phyloP scores from a whole-genome alignment of 352 stramenopile species.

The Elongisporangium undulatum region DNA sequence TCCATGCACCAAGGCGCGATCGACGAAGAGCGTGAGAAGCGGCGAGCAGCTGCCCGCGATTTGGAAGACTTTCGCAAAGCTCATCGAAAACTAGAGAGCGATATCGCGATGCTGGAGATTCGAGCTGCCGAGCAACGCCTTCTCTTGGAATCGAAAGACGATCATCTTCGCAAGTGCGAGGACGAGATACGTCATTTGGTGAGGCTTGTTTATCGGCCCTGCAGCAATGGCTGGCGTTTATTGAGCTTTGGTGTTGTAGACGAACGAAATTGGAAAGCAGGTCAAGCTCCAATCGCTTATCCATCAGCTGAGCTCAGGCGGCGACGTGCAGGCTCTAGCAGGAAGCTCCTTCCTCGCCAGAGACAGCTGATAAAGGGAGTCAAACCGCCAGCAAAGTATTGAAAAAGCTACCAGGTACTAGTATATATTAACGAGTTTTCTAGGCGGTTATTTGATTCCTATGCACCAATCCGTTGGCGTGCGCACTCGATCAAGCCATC shows the following conservation, averaged over 20 bases:
- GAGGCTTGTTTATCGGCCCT: too few species aligned
- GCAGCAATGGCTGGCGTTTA: not conserved
- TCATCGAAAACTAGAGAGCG: constrained; percentile 60
- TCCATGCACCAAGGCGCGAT: constrained; percentile 37
- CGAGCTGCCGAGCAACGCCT: constrained; percentile 55
- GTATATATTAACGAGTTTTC: constrained; percentile 19
- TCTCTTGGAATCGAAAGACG: constrained; percentile 52
- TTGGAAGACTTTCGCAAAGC: constrained; percentile 65
- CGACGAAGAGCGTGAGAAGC: constrained; percentile 63
- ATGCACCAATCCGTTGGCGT: not conserved
- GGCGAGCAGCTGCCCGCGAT: constrained; percentile 32
- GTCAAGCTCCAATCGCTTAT: constrained; percentile 80
- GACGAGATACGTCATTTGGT: constrained; percentile 70
- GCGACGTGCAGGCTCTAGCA: constrained; percentile 40
- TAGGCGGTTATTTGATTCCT: not conserved
- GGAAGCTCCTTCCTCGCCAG: constrained; percentile 45
- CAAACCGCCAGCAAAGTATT: constrained; percentile 4
- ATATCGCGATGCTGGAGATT: constrained; percentile 59
- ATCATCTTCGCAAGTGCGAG: constrained; percentile 57
- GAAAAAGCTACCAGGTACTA: constrained; percentile 11
- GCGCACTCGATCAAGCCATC: not conserved
- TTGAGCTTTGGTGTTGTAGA: constrained; percentile 21
- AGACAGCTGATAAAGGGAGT: constrained; percentile 42
- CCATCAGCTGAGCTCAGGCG: constrained; percentile 73
- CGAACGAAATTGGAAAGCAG: constrained; percentile 75